Conservation (phyloP, 2,329 filamentous ascomycete species). For the Colletotrichum sidae region DNA sequence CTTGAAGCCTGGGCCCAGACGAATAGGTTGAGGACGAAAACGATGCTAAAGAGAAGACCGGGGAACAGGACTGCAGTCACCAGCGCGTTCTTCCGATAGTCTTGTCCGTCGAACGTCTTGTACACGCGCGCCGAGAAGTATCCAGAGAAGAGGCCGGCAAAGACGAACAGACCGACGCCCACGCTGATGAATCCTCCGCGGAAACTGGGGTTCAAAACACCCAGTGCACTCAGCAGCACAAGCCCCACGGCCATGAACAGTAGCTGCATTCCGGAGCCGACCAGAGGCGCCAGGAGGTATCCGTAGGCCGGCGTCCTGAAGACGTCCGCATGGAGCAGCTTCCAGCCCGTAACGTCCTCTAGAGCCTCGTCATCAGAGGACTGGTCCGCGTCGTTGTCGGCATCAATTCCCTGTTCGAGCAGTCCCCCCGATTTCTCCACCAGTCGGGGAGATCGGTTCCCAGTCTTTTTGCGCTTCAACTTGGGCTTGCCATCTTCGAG, state of each 20-base stretch:
- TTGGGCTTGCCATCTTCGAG: slow-evolving; percentile 75
- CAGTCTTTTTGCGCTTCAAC: slow-evolving; percentile 61
- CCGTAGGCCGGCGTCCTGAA: slow-evolving; percentile 80
- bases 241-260: slow-evolving; percentile 84
- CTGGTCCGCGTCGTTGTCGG: slow-evolving; percentile 64
- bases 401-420: slow-evolving; percentile 69
- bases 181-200: slow-evolving; percentile 91
- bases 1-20: slow-evolving; percentile 92
- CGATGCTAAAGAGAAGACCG: slow-evolving; percentile 77
- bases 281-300: slow-evolving; percentile 79
- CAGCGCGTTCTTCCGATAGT: slow-evolving; percentile 81
- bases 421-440: slow-evolving; percentile 68
- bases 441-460: slow-evolving; percentile 39
- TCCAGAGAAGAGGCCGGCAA: slow-evolving; percentile 85
- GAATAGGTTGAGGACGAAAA: slow-evolving; percentile 88
- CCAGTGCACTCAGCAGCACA: slow-evolving; percentile 78
- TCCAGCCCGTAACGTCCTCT: slow-evolving; percentile 90
- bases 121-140: slow-evolving; percentile 89
- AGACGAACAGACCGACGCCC: slow-evolving; percentile 83
- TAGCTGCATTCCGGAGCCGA: slow-evolving; percentile 89
- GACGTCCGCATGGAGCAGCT: slow-evolving; percentile 87
- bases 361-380: slow-evolving; percentile 77
- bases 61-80: slow-evolving; percentile 84
- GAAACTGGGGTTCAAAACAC: slow-evolving; percentile 86
- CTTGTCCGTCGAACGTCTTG: slow-evolving; percentile 82